A percentile compares a stretch with the other conserved stretches of the same genome.
Evolutionary conservation across 2,329 filamentous ascomycete species (phyloP).

Genomic region (Colletotrichum melonis): DNA sequence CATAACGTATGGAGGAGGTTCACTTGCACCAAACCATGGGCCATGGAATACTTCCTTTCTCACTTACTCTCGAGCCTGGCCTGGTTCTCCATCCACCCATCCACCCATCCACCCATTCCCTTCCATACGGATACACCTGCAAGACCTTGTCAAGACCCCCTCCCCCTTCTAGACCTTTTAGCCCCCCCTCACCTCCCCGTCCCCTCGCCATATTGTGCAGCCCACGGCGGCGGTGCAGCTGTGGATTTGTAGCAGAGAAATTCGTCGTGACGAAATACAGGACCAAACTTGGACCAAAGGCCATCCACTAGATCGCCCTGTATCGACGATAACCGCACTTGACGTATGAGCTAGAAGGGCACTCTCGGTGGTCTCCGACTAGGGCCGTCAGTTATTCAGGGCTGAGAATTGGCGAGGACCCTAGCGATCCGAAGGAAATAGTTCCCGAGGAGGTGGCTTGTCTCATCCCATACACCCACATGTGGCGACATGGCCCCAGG

Average conservation of each 20-base stretch:
- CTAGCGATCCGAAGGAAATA: slow-evolving; percentile 35
- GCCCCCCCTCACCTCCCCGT: slow-evolving; percentile 2
- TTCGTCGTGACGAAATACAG: slow-evolving; percentile 29
- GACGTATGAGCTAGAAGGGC: slow-evolving; percentile 27
- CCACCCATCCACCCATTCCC: neutral
- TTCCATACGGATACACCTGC: slow-evolving; percentile 29
- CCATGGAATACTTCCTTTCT: neutral
- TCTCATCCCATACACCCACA: slow-evolving; percentile 45
- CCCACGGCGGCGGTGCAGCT: slow-evolving; percentile 28
- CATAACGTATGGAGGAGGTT: slow-evolving; percentile 6
- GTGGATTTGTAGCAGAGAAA: slow-evolving; percentile 35
- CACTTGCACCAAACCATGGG: slow-evolving; percentile 9
- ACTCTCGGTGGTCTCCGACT: slow-evolving; percentile 30
- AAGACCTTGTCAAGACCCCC: slow-evolving; percentile 22
- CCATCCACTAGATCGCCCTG: slow-evolving; percentile 20
- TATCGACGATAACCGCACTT: slow-evolving; percentile 30
- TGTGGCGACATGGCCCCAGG: slow-evolving; percentile 38
- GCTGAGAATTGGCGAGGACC: slow-evolving; percentile 35
- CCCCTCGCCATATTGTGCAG: slow-evolving; percentile 19
- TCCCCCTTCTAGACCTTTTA: slow-evolving; percentile 24
- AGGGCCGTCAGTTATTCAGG: slow-evolving; percentile 21
- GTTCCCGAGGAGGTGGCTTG: slow-evolving; percentile 50
- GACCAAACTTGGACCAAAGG: slow-evolving; percentile 14
- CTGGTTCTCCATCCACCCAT: slow-evolving; percentile 1
- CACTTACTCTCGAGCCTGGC: neutral